Base-by-base conservation (phyloP, 495 filamentous ascomycete genomes). In the Friedmanniomyces simplex region DNA sequence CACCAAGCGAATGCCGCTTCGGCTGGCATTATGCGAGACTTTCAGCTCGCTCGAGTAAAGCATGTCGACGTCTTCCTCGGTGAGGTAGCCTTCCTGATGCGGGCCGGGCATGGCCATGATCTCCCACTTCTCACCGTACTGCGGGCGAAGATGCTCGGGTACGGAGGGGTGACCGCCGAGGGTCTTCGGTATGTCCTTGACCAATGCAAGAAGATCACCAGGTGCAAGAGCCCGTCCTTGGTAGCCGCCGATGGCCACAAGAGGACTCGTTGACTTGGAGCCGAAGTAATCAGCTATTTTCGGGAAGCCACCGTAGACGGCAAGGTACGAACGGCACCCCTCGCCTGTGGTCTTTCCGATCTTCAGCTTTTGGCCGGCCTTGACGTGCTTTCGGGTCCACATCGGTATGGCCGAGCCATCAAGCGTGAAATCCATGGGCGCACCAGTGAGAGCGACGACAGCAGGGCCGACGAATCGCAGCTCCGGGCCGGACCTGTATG, bases 271-370 rank as follows among this genome's bases (percentile, higher is more conserved):
- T 0, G 77, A 73, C 61, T 82, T 83, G 7, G 78, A 82, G 4
- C 77, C 78, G 62, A 83, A 80, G 67, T 74, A 80, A 22, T 74
- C 65, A 21, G 80, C 74, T 39, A 84, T 69, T 21, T 71, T 69
- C 5, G 76, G 75, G 54, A 85, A 75, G 0, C 82, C 82, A 7
- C 82, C 80, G 50, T 71, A 71, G 7, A 83, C 68, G 5, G 79
- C 79, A n/a, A 84, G 71, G 62, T 85, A 85, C 12, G 72, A 70
- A 54, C 80, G 72, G 54, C 76, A 81, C 1, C 80, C 81, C 18
- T 71, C 71, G 25, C 69, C 73, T 8, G 66, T 74, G 5, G 72
- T 72, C 41, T 75, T 77, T 13, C 79, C 81, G 48, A 85, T 76
- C 37, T 75, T 79, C 22, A 84, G 63, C 39, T 57, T 73, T 54